Percentiles rank a stretch among this genome's conserved stretches.
Conservation (phyloP, 1,284 basidiomycete genomes). For the Fomitiporia mediterranea region DNA sequence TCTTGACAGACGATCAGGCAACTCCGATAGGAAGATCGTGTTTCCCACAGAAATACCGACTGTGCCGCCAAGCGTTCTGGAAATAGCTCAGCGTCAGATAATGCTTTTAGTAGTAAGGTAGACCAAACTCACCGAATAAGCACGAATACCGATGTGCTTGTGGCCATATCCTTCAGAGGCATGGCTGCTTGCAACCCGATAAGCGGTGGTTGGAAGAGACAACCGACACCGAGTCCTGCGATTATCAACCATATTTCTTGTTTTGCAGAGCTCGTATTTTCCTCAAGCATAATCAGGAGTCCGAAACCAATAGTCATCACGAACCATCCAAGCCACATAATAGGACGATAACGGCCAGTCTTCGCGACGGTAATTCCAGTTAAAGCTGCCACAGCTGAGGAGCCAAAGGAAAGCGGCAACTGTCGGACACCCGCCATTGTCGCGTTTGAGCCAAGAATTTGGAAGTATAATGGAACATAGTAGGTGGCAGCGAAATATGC, state of each 20-base stretch:
- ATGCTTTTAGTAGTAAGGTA: constrained; percentile 24
- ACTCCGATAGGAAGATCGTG: constrained; percentile 23
- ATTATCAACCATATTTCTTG: constrained; percentile 35
- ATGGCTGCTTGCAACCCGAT: constrained; percentile 41
- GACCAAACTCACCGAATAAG: constrained; percentile 32
- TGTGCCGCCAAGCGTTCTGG: constrained; percentile 31
- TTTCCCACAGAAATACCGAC: constrained; percentile 31
- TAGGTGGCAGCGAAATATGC: constrained; percentile 34
- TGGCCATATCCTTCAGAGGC: constrained; percentile 44
- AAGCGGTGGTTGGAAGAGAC: constrained; percentile 34
- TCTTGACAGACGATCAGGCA: constrained; percentile 16
- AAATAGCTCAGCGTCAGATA: background rate
- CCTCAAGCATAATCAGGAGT: constrained; percentile 34
- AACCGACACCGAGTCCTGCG: constrained; percentile 33
- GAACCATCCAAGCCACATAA: constrained; percentile 24
- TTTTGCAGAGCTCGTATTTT: constrained; percentile 27
- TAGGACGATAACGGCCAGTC: constrained; percentile 16
- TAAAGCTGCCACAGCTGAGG: constrained; percentile 24
- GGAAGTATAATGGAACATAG: constrained; percentile 38
- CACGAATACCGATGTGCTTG: constrained; percentile 33
- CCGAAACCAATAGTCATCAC: constrained; percentile 33
- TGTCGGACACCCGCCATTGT: constrained; percentile 40
- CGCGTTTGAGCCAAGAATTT: constrained; percentile 40
- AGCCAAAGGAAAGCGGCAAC: constrained; percentile 40
- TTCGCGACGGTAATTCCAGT: constrained; percentile 15